phyloP scores from a whole-genome alignment of 2,329 filamentous ascomycete species.

The Sporothrix variecibatus region DNA sequence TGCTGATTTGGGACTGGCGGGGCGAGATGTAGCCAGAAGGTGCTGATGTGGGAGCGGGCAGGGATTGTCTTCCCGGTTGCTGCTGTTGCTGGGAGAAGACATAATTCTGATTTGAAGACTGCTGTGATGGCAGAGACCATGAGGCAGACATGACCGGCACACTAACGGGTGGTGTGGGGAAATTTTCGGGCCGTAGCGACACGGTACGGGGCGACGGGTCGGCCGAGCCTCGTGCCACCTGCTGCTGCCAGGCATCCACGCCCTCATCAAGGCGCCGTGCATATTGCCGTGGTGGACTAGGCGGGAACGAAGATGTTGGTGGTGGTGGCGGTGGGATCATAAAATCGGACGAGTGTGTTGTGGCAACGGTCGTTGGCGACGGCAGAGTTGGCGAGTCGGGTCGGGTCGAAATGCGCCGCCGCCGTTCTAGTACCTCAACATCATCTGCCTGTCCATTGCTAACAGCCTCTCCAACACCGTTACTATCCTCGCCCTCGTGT shows the following conservation, averaged over 20 bases:
- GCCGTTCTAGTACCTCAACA: constrained; percentile 22
- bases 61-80: neutral
- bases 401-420: constrained; percentile 27
- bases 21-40: constrained; percentile 12
- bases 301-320: neutral
- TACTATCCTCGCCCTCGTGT: constrained; percentile 18
- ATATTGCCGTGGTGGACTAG: neutral
- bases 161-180: neutral
- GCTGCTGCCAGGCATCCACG: constrained; percentile 24
- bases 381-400: constrained; percentile 33
- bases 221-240: neutral
- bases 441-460: neutral
- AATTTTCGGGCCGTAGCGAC: neutral
- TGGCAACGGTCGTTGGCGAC: constrained; percentile 7
- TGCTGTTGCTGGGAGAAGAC: constrained; percentile 7
- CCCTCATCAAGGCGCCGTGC: constrained; percentile 24
- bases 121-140: constrained; percentile 18
- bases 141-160: neutral
- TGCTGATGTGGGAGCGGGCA: neutral
- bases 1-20: constrained; percentile 29
- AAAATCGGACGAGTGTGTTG: neutral
- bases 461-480: neutral
- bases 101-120: neutral
- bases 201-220: constrained; percentile 13
- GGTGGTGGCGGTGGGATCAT: neutral